Conservation (phyloP, 192 early-diverging fungal genomes). For the Linnemannia elongata region DNA sequence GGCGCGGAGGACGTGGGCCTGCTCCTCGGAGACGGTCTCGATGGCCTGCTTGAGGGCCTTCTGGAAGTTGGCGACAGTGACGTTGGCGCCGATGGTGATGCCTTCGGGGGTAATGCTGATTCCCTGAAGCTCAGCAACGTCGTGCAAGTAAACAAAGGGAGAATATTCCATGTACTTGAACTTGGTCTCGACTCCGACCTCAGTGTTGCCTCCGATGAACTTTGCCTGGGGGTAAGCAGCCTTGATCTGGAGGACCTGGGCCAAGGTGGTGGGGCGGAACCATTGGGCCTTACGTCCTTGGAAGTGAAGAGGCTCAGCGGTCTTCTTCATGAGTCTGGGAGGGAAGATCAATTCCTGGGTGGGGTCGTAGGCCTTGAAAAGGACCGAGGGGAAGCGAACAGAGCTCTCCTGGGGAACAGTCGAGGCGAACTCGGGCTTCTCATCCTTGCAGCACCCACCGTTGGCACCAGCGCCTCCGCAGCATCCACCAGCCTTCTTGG, state of each 20-base stretch:
- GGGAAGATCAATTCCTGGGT: conserved; percentile 80
- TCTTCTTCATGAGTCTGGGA: conserved; percentile 71
- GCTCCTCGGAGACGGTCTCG: conserved; percentile 47
- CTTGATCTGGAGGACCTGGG: conserved; percentile 66
- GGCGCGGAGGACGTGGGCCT: conserved; percentile 73
- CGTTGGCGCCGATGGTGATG: conserved; percentile 75
- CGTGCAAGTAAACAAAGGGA: conserved; percentile 73
- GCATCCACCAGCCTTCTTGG: conserved; percentile 51
- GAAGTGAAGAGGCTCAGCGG: conserved; percentile 65
- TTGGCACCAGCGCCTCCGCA: conserved; percentile 54
- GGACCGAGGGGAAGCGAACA: conserved; percentile 49
- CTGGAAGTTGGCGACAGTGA: conserved; percentile 75
- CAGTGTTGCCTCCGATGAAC: conserved; percentile 87
- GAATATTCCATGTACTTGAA: conserved; percentile 80
- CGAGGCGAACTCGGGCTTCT: conserved; percentile 46
- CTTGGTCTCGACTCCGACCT: conserved; percentile 83
- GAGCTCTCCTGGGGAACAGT: conserved; percentile 53
- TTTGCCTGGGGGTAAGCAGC: conserved; percentile 74
- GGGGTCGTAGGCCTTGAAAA: conserved; percentile 73
- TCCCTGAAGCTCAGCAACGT: conserved; percentile 76
- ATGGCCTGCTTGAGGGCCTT: conserved; percentile 58
- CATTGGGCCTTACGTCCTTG: conserved; percentile 64
- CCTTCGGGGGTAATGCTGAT: conserved; percentile 58
- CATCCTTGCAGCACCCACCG: conserved; percentile 64
- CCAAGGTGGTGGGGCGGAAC: conserved; percentile 72